A percentile compares a stretch with the other conserved stretches of the same genome.
Evolutionary conservation across 139 green algal genomes (phyloP).

Genomic region (Desmodesmus armatus): DNA sequence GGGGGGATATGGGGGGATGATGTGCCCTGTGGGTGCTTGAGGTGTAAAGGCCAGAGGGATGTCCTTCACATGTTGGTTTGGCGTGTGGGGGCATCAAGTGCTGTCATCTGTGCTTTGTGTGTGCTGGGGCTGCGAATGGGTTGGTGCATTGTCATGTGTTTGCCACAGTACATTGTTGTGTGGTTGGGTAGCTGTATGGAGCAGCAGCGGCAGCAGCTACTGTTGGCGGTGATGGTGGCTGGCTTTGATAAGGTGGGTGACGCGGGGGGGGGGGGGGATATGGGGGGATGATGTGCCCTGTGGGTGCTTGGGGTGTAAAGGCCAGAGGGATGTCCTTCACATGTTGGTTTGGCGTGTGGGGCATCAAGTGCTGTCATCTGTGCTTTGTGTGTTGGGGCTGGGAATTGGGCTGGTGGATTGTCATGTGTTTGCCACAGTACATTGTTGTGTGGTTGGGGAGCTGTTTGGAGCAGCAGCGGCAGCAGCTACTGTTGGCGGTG

Average conservation of each 20-base stretch:
- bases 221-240: slow-evolving; percentile 62
- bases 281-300: neutral
- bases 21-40: neutral
- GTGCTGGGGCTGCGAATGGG: too few relatives aligned
- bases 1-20: neutral
- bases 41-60: too few relatives aligned
- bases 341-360: too few relatives aligned
- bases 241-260: slow-evolving; percentile 58
- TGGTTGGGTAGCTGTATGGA: slow-evolving; percentile 74
- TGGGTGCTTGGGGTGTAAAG: too few relatives aligned
- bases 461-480: slow-evolving; percentile 60
- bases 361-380: neutral
- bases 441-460: slow-evolving; percentile 59
- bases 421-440: neutral
- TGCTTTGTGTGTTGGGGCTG: too few relatives aligned
- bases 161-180: neutral
- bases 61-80: too few relatives aligned
- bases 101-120: neutral
- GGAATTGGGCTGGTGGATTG: neutral
- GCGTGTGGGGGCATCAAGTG: too few relatives aligned
- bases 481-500: slow-evolving; percentile 65
- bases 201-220: slow-evolving; percentile 49
- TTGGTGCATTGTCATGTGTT: neutral
- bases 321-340: too few relatives aligned
- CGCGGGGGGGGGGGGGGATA: neutral